Base-by-base conservation (phyloP, 225 moss, liverwort and hornwort species). In the Bryum argenteum region DNA sequence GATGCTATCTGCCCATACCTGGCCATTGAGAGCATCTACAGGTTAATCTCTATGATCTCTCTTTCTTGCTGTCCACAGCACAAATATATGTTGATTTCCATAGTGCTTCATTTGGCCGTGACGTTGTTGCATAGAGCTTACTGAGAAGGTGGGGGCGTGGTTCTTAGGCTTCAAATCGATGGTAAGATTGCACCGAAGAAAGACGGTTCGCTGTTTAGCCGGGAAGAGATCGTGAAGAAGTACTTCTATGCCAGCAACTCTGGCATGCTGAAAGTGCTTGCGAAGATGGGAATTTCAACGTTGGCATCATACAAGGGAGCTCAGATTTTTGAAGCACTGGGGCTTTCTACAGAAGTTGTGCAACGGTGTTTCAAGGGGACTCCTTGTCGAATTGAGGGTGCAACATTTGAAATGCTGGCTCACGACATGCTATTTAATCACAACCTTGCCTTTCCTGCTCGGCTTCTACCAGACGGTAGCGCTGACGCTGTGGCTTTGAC, bases 251-350 rank as follows among this genome's bases (percentile, higher is more conserved):
- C 91, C 9, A 88, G 76, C 71, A 88, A 86, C 62, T 87, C 89
- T 22, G 93, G 93, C 62, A 91, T 93, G 87, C 81, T 93, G 17
- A 93, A 93, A 81, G 93, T 93, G 51, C 87, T 93, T 41, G 93
- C 93, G 24, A 93, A 93, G 61, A 93, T 93, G 93, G 93, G 93
- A 15, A 93, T 93, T 51, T 91, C 90, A 53, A 93, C 91, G 12
- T 74, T 91, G 79, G 93, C 91, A 0, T 93, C 91, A 3, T 91
- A 93, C 71, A 93, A 93, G 73, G 93, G 93, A 53, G 93, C 93
- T 54, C 91, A 93, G 59, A 93, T 93, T 21, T 93, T 93, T 72
- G 93, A 93, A 71, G 93, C 89, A 6, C 84, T 93, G 9, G 93
- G 93, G 40, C 93, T 93, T 58, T 77, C 93, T 18, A 79, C 89